Conservation (phyloP, 1,139 yeast species). For the Yamadazyma dendronema region DNA sequence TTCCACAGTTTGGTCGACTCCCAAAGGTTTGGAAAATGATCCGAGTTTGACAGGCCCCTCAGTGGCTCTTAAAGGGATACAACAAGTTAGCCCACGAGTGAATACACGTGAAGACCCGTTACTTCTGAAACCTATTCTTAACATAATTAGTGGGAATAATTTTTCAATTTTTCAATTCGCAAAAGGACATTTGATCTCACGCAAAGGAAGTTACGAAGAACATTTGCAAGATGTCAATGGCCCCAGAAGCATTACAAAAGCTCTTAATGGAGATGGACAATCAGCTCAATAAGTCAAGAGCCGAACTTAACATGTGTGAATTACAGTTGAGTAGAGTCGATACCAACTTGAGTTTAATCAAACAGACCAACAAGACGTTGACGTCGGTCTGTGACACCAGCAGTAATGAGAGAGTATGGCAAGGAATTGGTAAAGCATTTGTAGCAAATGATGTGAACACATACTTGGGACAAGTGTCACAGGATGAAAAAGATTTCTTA, state of each 20-base stretch:
- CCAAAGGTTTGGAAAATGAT: conserved; percentile 20
- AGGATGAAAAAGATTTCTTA: conserved; percentile 52
- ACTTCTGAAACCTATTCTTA: conserved; percentile 10
- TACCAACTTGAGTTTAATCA: conserved; percentile 58
- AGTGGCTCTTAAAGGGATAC: conserved; percentile 8
- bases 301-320: conserved; percentile 63
- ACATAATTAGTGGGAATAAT: conserved; percentile 8
- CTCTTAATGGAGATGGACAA: conserved; percentile 62
- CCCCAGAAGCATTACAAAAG: conserved; percentile 53
- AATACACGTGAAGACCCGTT: conserved; percentile 2
- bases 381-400: conserved; percentile 32
- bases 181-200: too few relatives aligned
- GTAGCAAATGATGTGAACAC: conserved; percentile 40
- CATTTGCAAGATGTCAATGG: conserved; percentile 31
- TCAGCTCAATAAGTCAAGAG: conserved; percentile 56
- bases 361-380: conserved; percentile 56
- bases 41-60: conserved; percentile 5
- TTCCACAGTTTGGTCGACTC: conserved; percentile 47
- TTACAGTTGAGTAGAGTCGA: conserved; percentile 56
- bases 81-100: conserved; percentile 4
- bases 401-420: conserved; percentile 62
- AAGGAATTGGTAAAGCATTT: conserved; percentile 81
- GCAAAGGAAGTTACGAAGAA: neutral
- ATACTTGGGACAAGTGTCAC: conserved; percentile 48
- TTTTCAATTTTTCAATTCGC: conserved; percentile 1